These are phyloP conservation scores for Leccinum subtestaceum DNA, from an alignment of 768 basidiomycete species.

Conservation along the genomic window DNA sequence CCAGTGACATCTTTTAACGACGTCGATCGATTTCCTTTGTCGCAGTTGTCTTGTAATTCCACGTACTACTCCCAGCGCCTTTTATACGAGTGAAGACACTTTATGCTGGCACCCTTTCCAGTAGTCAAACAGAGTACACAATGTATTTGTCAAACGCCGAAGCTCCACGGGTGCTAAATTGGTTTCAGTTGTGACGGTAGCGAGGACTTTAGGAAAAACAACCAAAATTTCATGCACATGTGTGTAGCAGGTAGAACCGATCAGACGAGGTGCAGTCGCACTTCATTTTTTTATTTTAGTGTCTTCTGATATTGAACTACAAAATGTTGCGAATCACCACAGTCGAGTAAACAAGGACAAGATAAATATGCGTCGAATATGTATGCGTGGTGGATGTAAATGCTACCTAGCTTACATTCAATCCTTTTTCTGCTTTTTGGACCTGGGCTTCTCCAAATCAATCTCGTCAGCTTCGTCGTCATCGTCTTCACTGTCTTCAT, in stretches of 20 bases:
- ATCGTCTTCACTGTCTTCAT: slow-evolving; percentile 66
- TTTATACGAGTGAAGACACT: neutral
- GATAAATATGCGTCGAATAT: slow-evolving; percentile 28
- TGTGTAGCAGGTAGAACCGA: neutral
- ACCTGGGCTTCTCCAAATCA: slow-evolving; percentile 79
- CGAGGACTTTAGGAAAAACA: neutral
- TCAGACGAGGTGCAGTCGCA: neutral
- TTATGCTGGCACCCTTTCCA: neutral
- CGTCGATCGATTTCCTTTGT: neutral
- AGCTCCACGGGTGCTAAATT: neutral
- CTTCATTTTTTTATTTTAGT: neutral
- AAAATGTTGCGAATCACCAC: slow-evolving; percentile 6
- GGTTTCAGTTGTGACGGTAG: neutral
- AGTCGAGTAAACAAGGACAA: slow-evolving; percentile 8
- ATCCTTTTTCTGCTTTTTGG: slow-evolving; percentile 64
- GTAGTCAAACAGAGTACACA: neutral
- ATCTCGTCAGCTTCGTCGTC: slow-evolving; percentile 84
- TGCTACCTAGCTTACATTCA: slow-evolving; percentile 19
- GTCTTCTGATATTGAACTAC: slow-evolving; percentile 4
- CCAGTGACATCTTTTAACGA: neutral
- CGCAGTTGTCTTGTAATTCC: neutral
- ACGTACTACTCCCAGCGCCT: neutral
- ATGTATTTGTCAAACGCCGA: neutral
- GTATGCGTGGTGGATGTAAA: slow-evolving; percentile 13
- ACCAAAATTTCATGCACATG: neutral